Percentiles rank a stretch among this genome's conserved stretches.
Evolutionary conservation across 2,329 filamentous ascomycete genomes (phyloP).

Genomic region (Aschersonia sp.): DNA sequence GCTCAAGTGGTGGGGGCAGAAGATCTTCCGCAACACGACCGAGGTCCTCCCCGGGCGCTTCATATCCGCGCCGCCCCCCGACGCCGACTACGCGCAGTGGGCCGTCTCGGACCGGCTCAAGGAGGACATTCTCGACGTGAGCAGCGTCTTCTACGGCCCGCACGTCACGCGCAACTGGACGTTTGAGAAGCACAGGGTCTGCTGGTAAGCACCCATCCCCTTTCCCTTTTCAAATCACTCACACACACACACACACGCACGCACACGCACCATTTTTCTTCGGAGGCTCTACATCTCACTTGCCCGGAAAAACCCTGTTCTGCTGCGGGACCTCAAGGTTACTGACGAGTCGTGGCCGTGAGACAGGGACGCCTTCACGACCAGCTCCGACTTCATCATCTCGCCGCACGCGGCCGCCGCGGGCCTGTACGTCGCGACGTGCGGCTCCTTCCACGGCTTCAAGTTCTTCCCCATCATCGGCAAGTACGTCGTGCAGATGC

Average conservation of each 20-base stretch:
- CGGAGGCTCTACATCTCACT: too few relatives aligned
- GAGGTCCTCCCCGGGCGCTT: slow-evolving; percentile 36
- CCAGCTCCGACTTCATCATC: slow-evolving; percentile 47
- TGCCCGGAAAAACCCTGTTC: too few relatives aligned
- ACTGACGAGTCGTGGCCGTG: too few relatives aligned
- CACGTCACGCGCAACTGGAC: slow-evolving; percentile 36
- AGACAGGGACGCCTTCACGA: slow-evolving; percentile 48
- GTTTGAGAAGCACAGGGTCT: slow-evolving; percentile 48
- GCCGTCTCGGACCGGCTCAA: slow-evolving; percentile 39
- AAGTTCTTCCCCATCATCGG: slow-evolving; percentile 54
- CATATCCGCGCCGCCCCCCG: slow-evolving; percentile 41
- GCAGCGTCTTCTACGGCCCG: slow-evolving; percentile 43
- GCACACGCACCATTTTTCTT: too few relatives aligned
- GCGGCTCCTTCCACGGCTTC: slow-evolving; percentile 53
- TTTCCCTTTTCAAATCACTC: background rate
- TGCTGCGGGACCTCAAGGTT: too few relatives aligned
- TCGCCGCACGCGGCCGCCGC: slow-evolving; percentile 34
- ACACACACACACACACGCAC: too few relatives aligned
- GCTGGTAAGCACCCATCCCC: slow-evolving; percentile 37
- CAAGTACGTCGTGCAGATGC: slow-evolving; percentile 45
- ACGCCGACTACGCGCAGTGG: slow-evolving; percentile 48
- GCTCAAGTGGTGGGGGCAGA: slow-evolving; percentile 48
- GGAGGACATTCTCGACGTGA: slow-evolving; percentile 42
- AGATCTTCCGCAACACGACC: slow-evolving; percentile 41
- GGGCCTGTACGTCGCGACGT: slow-evolving; percentile 47